A percentile compares a stretch with the other conserved stretches of the same genome.
Conservation (phyloP, 208 protist genomes). For the Crithidia mellificae region DNA sequence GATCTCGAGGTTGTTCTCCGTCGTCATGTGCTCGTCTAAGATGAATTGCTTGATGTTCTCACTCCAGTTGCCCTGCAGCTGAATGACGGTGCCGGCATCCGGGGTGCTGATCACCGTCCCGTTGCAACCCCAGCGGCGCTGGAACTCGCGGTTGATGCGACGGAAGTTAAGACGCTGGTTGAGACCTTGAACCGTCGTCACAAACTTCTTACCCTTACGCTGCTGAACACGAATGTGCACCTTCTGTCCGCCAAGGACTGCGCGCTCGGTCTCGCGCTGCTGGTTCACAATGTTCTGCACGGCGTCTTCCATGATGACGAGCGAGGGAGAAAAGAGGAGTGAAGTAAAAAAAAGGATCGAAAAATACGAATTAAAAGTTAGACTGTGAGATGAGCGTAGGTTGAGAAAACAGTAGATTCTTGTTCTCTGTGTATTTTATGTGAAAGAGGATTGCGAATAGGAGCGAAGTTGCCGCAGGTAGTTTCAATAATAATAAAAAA, state of each 20-base stretch:
- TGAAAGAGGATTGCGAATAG: too few relatives aligned
- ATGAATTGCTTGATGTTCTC: conserved; percentile 93
- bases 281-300: conserved; percentile 49
- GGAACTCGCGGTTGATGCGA: conserved; percentile 90
- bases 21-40: conserved; percentile 90
- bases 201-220: conserved; percentile 94
- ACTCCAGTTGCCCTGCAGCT: conserved; percentile 97
- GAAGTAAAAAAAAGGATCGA: conserved; percentile 7
- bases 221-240: conserved; percentile 98
- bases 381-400: too few relatives aligned
- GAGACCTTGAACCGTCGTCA: conserved; percentile 97
- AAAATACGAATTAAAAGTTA: not conserved
- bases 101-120: conserved; percentile 89
- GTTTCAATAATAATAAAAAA: too few relatives aligned
- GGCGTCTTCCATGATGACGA: conserved; percentile 29
- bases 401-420: too few relatives aligned
- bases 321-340: conserved; percentile 13
- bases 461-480: too few relatives aligned
- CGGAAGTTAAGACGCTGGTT: conserved; percentile 91
- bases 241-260: conserved; percentile 66
- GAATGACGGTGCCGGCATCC: conserved; percentile 92
- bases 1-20: conserved; percentile 91
- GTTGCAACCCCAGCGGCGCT: conserved; percentile 94
- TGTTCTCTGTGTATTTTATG: too few relatives aligned
- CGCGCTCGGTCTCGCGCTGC: conserved; percentile 67